These are phyloP conservation scores for Vicia sativa DNA, from an alignment of 306 rosid species.

Conservation along the genomic window DNA sequence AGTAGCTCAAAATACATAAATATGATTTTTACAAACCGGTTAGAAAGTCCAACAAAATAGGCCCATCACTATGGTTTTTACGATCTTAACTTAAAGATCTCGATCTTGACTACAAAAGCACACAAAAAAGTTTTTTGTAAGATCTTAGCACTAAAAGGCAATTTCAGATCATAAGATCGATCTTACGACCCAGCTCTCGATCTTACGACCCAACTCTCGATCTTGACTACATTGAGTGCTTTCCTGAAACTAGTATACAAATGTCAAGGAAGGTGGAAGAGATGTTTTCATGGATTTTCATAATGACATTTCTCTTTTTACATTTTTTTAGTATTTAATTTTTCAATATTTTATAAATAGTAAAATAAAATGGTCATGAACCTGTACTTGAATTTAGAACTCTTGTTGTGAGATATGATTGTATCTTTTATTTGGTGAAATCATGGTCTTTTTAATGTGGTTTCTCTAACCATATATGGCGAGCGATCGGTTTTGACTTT, in stretches of 20 bases:
- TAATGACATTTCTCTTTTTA: constrained; percentile 5
- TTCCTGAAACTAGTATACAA: constrained; percentile 21
- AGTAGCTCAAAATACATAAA: no score
- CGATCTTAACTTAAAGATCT: no score
- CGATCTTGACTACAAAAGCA: no score
- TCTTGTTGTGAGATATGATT: constrained; percentile 14
- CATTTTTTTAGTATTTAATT: neutral
- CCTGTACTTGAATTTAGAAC: constrained; percentile 17
- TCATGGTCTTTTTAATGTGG: neutral
- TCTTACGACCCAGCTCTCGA: no score
- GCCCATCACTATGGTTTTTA: no score
- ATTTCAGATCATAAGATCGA: no score
- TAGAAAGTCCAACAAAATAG: no score
- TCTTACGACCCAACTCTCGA: no score
- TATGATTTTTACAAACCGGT: no score
- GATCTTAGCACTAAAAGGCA: no score
- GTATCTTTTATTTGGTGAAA: constrained; percentile 20
- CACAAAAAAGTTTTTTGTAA: no score
- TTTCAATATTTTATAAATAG: constrained; percentile 10
- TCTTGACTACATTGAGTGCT: no score
- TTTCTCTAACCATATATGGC: constrained; percentile 1
- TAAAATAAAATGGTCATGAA: constrained; percentile 27
- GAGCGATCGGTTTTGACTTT: neutral
- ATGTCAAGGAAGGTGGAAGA: constrained; percentile 10
- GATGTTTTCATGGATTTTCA: constrained; percentile 13